Evolutionary conservation across 2,329 filamentous ascomycete species (phyloP).

Genomic region (Ophiostoma triangulosporum): DNA sequence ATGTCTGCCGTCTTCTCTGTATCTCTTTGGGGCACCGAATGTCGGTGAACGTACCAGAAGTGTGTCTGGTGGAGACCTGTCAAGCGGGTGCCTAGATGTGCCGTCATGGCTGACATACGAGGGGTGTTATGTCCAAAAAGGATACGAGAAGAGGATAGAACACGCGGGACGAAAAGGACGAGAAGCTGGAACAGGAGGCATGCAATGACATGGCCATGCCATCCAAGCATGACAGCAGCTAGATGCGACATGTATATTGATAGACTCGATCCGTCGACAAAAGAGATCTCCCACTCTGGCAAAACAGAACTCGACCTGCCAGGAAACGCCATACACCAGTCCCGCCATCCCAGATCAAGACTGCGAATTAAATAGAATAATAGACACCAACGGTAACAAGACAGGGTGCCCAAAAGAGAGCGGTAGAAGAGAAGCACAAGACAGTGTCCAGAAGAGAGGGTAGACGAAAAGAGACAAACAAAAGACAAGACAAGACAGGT

Average conservation of each 20-base stretch:
- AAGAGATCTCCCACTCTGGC: neutral
- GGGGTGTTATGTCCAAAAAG: too few relatives aligned
- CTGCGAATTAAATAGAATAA: neutral
- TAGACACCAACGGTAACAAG: neutral
- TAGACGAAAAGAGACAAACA: neutral
- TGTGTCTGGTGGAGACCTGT: too few relatives aligned
- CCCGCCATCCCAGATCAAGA: neutral
- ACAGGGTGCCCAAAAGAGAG: neutral
- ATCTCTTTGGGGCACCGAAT: too few relatives aligned
- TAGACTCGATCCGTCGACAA: neutral
- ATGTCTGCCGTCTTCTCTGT: neutral
- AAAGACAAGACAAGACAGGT: neutral
- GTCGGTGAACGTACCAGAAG: too few relatives aligned
- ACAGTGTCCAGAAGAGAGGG: neutral
- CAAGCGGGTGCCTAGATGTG: too few relatives aligned
- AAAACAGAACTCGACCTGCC: neutral
- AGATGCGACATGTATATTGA: neutral
- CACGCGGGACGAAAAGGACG: too few relatives aligned
- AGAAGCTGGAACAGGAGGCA: too few relatives aligned
- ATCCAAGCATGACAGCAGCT: too few relatives aligned
- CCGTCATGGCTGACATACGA: too few relatives aligned
- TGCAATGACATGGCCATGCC: too few relatives aligned
- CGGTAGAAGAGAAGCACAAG: neutral
- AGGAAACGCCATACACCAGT: conserved; percentile 1
- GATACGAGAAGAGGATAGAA: too few relatives aligned